phyloP scores from a whole-genome alignment of 108 stramenopile genomes.

The Cyclostephanos tholiformis region DNA sequence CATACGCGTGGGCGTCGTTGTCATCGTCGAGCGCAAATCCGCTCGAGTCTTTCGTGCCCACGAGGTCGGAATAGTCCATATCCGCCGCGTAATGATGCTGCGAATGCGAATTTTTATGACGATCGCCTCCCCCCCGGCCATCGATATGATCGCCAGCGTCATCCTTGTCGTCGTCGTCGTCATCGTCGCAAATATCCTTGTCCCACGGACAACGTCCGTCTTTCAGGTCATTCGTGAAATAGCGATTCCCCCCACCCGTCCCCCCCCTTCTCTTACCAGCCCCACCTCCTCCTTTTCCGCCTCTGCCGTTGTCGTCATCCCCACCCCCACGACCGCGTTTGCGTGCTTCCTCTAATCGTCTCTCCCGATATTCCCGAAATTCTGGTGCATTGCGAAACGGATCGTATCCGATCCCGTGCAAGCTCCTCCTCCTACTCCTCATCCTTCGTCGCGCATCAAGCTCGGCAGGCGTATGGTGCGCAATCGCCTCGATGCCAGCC shows the following conservation, averaged over 20 bases:
- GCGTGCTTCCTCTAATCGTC: constrained; percentile 48
- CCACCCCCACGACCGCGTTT: constrained; percentile 37
- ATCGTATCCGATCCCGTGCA: constrained; percentile 77
- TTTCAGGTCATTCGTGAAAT: constrained; percentile 39
- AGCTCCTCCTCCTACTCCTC: constrained; percentile 13
- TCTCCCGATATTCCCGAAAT: constrained; percentile 62
- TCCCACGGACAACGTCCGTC: constrained; percentile 32
- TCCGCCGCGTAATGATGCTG: constrained; percentile 52
- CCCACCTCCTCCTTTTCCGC: constrained; percentile 9
- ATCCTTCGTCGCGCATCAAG: not conserved
- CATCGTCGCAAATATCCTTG: not conserved
- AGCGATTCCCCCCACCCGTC: constrained; percentile 3
- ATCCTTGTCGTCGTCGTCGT: constrained; percentile 18
- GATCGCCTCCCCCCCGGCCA: not conserved
- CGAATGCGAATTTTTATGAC: not conserved
- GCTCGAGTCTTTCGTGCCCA: constrained; percentile 67
- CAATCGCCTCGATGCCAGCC: constrained; percentile 30
- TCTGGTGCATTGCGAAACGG: constrained; percentile 78
- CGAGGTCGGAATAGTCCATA: constrained; percentile 65
- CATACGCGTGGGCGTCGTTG: constrained; percentile 79
- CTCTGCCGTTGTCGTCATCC: constrained; percentile 7
- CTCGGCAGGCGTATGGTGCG: constrained; percentile 39
- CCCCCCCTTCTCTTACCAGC: not conserved
- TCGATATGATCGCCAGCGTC: not conserved
- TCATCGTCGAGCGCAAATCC: constrained; percentile 87